Conservation (phyloP, 2,329 filamentous ascomycete species). For the Corinectria fuckeliana region DNA sequence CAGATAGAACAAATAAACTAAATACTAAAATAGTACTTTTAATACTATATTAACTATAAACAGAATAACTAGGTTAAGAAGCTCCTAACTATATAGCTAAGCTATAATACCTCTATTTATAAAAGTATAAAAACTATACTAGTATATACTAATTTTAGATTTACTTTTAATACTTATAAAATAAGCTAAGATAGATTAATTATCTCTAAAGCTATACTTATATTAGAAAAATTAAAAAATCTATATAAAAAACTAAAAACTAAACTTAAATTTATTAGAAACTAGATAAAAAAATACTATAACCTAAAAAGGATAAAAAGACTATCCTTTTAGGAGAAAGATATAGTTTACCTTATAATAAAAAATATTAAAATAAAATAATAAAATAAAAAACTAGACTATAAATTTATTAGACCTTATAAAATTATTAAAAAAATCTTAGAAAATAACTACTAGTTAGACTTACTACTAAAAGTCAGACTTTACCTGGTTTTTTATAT, state of each 20-base stretch:
- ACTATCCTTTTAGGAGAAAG: constrained; percentile 18
- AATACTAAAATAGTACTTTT: constrained; percentile 3
- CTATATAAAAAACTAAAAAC: constrained; percentile 11
- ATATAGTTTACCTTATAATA: constrained; percentile 25
- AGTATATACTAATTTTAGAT: constrained; percentile 14
- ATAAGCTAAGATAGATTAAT: background rate
- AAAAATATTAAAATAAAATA: too few relatives aligned
- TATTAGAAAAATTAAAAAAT: constrained; percentile 5
- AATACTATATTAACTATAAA: constrained; percentile 15
- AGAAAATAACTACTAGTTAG: constrained; percentile 28
- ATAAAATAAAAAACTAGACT: constrained; percentile 29
- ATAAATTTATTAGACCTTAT: constrained; percentile 28
- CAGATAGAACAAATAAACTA: constrained; percentile 5
- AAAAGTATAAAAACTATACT: constrained; percentile 1
- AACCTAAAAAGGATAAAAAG: constrained; percentile 22
- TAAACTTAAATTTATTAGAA: background rate
- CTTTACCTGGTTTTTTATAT: too few relatives aligned
- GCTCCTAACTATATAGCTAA: background rate
- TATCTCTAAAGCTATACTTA: constrained; percentile 5
- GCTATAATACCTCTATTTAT: constrained; percentile 8
- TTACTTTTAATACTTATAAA: constrained; percentile 1
- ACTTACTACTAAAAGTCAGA: too few relatives aligned
- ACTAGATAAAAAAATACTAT: constrained; percentile 19
- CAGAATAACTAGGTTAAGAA: constrained; percentile 8
- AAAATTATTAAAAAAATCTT: constrained; percentile 23